A percentile compares a stretch with the other conserved stretches of the same genome.
Evolutionary conservation across 176 grass and related monocot species (phyloP).

Genomic region (Avena sativa): DNA sequence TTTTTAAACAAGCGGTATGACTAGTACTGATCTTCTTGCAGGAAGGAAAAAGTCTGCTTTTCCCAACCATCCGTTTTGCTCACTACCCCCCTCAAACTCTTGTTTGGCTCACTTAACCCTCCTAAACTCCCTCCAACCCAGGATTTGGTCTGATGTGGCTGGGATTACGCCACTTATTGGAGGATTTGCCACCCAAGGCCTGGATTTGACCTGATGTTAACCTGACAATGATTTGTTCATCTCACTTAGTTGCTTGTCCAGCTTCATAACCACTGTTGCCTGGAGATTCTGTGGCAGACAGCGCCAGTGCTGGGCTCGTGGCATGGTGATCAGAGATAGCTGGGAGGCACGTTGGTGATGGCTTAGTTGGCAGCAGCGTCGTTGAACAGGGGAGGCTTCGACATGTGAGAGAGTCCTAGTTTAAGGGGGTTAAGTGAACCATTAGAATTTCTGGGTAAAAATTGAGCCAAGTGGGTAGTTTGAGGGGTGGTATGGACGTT

Average conservation of each 20-base stretch:
- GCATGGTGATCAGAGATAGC: neutral
- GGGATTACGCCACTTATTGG: too few species aligned
- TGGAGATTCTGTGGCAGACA: neutral
- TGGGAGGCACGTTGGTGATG: neutral
- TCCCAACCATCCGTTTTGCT: neutral
- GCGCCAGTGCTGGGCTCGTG: neutral
- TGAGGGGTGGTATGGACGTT: neutral
- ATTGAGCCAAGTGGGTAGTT: neutral
- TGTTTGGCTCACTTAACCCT: neutral
- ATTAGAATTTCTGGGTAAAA: neutral
- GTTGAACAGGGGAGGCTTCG: neutral
- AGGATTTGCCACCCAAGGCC: too few species aligned
- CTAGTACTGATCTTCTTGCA: neutral
- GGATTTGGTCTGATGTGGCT: too few species aligned
- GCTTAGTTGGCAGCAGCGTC: neutral
- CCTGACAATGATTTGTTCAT: too few species aligned
- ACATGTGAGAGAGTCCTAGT: neutral
- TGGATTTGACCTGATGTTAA: neutral
- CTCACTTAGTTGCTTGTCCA: neutral
- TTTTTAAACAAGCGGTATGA: slow-evolving; percentile 13
- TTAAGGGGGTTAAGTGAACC: neutral
- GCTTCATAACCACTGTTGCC: neutral
- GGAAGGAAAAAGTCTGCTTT: too few species aligned
- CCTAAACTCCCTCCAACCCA: neutral
- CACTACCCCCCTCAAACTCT: neutral